Evolutionary conservation across 768 basidiomycete genomes (phyloP).

Genomic region (Pulveroboletus frians): DNA sequence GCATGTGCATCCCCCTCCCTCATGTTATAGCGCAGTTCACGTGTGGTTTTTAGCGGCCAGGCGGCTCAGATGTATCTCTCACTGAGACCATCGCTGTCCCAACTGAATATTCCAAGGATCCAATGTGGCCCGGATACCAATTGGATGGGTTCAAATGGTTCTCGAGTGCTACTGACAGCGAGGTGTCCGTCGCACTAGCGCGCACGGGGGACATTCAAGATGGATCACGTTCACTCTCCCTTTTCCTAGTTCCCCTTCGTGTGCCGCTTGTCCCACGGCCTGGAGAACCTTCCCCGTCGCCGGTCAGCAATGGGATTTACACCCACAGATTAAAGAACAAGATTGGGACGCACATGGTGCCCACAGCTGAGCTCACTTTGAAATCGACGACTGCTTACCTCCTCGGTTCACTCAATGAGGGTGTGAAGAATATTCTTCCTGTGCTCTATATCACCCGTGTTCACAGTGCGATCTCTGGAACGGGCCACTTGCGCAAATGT

Average conservation of each 20-base stretch:
- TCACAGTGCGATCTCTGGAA: conserved; percentile 53
- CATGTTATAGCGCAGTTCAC: background rate
- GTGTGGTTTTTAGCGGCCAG: conserved; percentile 44
- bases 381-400: conserved; percentile 57
- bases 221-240: conserved; percentile 64
- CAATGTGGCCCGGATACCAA: conserved; percentile 48
- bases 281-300: conserved; percentile 37
- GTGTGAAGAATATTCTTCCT: conserved; percentile 62
- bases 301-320: conserved; percentile 59
- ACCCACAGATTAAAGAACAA: conserved; percentile 77
- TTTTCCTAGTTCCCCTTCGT: conserved; percentile 66
- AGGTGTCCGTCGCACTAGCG: conserved; percentile 67
- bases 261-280: conserved; percentile 45
- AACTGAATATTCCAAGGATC: conserved; percentile 27
- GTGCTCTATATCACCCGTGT: conserved; percentile 76
- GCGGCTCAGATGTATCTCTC: conserved; percentile 70
- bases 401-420: conserved; percentile 52
- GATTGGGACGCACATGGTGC: conserved; percentile 67
- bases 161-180: conserved; percentile 74
- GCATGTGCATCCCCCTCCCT: conserved; percentile 25
- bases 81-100: conserved; percentile 60
- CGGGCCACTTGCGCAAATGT: conserved; percentile 55
- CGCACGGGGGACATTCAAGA: conserved; percentile 53
- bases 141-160: conserved; percentile 81
- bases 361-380: conserved; percentile 70